Conservation (phyloP, 441 rosid species). For the Mallotus repandus region DNA sequence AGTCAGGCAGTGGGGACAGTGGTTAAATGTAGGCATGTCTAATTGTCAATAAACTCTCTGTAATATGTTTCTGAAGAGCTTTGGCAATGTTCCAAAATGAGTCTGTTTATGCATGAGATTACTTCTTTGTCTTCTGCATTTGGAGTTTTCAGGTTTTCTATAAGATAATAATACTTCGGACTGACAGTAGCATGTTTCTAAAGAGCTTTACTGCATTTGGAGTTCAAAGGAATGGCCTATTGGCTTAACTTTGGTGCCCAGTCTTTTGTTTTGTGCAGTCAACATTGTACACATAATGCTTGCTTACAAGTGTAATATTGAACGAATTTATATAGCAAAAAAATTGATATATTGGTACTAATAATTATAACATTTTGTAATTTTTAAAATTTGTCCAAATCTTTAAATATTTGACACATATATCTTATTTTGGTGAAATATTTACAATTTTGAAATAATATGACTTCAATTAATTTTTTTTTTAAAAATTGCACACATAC, state of each 20-base stretch:
- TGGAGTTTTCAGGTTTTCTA: not conserved
- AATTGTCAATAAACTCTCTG: slow-evolving; percentile 4
- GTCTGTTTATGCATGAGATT: not conserved
- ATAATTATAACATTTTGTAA: too few species aligned
- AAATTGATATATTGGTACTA: too few species aligned
- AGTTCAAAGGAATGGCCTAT: not conserved
- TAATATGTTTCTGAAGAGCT: slow-evolving; percentile 4
- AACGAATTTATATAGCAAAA: too few species aligned
- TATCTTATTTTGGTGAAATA: too few species aligned
- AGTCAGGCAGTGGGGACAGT: slow-evolving; percentile 42
- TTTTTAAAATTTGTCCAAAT: too few species aligned
- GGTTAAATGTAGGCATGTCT: slow-evolving; percentile 34
- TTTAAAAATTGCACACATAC: too few species aligned
- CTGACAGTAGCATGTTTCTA: not conserved
- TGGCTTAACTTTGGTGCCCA: not conserved
- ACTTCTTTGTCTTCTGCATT: slow-evolving; percentile 3
- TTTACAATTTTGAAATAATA: too few species aligned
- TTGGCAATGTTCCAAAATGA: not conserved
- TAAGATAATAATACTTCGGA: not conserved
- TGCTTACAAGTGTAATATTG: too few species aligned
- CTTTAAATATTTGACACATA: too few species aligned
- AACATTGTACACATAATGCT: not conserved
- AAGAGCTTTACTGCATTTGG: too few species aligned
- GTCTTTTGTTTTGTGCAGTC: not conserved
- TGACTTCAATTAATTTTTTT: too few species aligned